Evolutionary conservation across 306 rosid genomes (phyloP).

Genomic region (Cucumis sativus): DNA sequence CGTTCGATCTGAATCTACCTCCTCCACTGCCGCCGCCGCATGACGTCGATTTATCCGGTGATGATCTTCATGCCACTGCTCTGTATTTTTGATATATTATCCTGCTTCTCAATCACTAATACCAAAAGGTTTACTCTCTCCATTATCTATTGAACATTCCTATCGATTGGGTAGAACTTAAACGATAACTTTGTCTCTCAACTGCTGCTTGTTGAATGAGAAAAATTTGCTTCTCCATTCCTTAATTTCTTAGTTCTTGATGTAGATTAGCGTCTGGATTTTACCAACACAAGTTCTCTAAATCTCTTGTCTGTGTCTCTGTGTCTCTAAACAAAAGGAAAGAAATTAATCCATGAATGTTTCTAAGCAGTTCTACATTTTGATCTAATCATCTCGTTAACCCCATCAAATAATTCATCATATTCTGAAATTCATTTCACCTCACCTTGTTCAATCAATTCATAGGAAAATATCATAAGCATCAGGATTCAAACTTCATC

Average conservation of each 20-base stretch:
- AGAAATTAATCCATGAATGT: conserved; percentile 13
- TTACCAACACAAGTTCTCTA: conserved; percentile 14
- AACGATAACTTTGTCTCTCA: conserved; percentile 8
- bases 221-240: conserved; percentile 10
- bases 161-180: conserved; percentile 11
- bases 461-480: neutral
- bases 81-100: conserved; percentile 35
- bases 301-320: conserved; percentile 27
- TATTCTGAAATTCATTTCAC: neutral
- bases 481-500: neutral
- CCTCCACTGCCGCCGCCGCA: conserved; percentile 25
- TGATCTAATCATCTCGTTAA: conserved; percentile 22
- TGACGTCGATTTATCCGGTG: conserved; percentile 17
- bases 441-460: neutral
- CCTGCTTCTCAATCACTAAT: neutral
- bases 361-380: conserved; percentile 12
- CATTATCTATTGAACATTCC: conserved; percentile 13
- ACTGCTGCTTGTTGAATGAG: conserved; percentile 15
- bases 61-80: conserved; percentile 44
- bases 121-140: conserved; percentile 5
- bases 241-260: conserved; percentile 9
- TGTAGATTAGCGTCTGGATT: conserved; percentile 39
- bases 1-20: conserved; percentile 80
- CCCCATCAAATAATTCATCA: neutral
- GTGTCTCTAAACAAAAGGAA: conserved; percentile 22